Evolutionary conservation across 352 stramenopile species (phyloP).

Genomic region (Globisporangium splendens): DNA sequence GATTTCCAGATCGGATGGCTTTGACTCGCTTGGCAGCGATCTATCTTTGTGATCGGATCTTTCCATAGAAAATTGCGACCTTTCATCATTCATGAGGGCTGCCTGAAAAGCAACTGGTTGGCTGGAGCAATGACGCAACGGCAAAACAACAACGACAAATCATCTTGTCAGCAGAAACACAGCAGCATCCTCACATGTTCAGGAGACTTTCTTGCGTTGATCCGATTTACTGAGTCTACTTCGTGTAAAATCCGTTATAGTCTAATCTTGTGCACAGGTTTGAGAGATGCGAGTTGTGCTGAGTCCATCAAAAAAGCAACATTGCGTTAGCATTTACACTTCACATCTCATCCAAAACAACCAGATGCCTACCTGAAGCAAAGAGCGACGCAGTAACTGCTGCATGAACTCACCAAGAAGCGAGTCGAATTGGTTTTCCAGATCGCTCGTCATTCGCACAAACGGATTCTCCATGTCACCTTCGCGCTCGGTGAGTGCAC

Average conservation of each 20-base stretch:
- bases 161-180: constrained; percentile 1
- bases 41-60: constrained; percentile 11
- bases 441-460: constrained; percentile 66
- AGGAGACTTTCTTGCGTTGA: constrained; percentile 12
- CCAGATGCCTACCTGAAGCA: constrained; percentile 57
- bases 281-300: constrained; percentile 69
- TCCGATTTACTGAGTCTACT: constrained; percentile 23
- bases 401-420: constrained; percentile 88
- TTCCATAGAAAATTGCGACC: constrained; percentile 1
- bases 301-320: neutral
- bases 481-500: constrained; percentile 61
- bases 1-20: neutral
- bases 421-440: constrained; percentile 87
- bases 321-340: neutral
- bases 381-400: constrained; percentile 76
- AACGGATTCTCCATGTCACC: constrained; percentile 73
- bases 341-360: neutral
- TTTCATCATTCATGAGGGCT: constrained; percentile 11
- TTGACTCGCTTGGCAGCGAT: constrained; percentile 4
- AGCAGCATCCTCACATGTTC: constrained; percentile 48
- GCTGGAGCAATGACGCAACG: neutral
- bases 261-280: constrained; percentile 61
- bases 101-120: constrained; percentile 1
- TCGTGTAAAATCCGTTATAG: constrained; percentile 74
- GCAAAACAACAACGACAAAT: constrained; percentile 7